Evolutionary conservation across 2,329 filamentous ascomycete species (phyloP).

Genomic region (Samsoniella hepiali): DNA sequence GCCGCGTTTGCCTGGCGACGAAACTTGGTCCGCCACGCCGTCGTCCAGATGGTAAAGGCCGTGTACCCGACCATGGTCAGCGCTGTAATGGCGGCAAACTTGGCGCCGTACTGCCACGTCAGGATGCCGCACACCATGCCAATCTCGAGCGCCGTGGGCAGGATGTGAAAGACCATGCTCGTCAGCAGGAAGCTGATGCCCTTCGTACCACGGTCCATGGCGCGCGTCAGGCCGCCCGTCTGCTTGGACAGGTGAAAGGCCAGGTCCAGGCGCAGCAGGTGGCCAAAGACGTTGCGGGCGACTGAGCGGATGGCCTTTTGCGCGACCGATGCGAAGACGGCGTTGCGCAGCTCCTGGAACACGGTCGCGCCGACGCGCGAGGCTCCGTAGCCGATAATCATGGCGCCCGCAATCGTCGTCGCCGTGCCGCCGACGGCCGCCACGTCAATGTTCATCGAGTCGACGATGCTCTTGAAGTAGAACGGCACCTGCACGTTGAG

Average conservation of each 20-base stretch:
- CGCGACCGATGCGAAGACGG: slow-evolving; percentile 92
- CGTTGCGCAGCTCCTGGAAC: slow-evolving; percentile 92
- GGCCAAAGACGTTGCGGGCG: slow-evolving; percentile 87
- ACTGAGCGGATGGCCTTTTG: slow-evolving; percentile 94
- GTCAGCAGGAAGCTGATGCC: slow-evolving; percentile 96
- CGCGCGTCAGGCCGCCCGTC: slow-evolving; percentile 88
- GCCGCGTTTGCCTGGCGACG: slow-evolving; percentile 91
- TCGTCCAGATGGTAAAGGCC: slow-evolving; percentile 95
- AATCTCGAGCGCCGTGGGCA: slow-evolving; percentile 92
- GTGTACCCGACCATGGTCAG: slow-evolving; percentile 91
- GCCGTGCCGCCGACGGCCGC: slow-evolving; percentile 83
- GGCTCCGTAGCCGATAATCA: slow-evolving; percentile 89
- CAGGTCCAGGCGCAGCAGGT: slow-evolving; percentile 82
- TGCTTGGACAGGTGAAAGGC: slow-evolving; percentile 93
- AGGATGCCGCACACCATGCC: slow-evolving; percentile 93
- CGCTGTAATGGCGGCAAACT: slow-evolving; percentile 88
- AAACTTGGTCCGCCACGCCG: slow-evolving; percentile 96
- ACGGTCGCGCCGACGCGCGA: slow-evolving; percentile 84
- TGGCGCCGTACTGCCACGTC: slow-evolving; percentile 89
- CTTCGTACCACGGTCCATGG: slow-evolving; percentile 95
- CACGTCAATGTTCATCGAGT: slow-evolving; percentile 96
- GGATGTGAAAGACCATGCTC: slow-evolving; percentile 97
- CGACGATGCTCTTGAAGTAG: slow-evolving; percentile 97
- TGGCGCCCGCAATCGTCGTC: slow-evolving; percentile 81
- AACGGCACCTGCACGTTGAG: slow-evolving; percentile 98